Conservation (phyloP, 805 yeast genomes). For the Dipodascus geniculatus region DNA sequence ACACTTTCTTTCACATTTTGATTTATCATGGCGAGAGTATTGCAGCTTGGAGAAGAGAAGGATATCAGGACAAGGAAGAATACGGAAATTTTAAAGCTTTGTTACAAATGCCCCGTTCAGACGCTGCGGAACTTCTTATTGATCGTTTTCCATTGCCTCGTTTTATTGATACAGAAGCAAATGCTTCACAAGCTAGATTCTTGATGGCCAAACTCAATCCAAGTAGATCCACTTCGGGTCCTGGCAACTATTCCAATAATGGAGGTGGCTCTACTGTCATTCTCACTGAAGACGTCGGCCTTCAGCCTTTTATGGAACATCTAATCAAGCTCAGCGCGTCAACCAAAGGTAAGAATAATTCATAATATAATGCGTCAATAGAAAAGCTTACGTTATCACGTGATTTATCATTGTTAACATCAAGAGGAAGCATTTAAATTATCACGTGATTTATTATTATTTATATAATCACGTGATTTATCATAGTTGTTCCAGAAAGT, state of each 20-base stretch:
- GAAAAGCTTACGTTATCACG: no score
- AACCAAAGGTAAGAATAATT: conserved; percentile 1
- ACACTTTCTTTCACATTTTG: conserved; percentile 86
- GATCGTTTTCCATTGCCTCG: conserved; percentile 94
- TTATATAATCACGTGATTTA: no score
- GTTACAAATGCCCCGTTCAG: conserved; percentile 73
- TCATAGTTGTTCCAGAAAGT: no score
- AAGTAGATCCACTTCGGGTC: conserved; percentile 48
- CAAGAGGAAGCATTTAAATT: no score
- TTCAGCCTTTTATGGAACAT: conserved; percentile 86
- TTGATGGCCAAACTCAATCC: conserved; percentile 86
- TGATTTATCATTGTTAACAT: no score
- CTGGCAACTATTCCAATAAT: conserved; percentile 27
- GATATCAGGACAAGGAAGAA: conserved; percentile 78
- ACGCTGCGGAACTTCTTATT: conserved; percentile 76
- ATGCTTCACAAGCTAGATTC: conserved; percentile 94
- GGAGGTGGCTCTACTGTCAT: conserved; percentile 58
- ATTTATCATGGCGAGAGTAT: conserved; percentile 87
- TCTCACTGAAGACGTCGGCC: conserved; percentile 83
- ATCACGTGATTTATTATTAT: neutral
- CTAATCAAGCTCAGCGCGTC: conserved; percentile 71
- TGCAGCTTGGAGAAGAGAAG: conserved; percentile 86
- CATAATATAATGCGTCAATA: neutral
- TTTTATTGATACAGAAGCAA: conserved; percentile 89
- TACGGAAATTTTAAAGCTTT: conserved; percentile 73